Evolutionary conservation across 495 filamentous ascomycete species (phyloP).

Genomic region (Penicillium nucicola): DNA sequence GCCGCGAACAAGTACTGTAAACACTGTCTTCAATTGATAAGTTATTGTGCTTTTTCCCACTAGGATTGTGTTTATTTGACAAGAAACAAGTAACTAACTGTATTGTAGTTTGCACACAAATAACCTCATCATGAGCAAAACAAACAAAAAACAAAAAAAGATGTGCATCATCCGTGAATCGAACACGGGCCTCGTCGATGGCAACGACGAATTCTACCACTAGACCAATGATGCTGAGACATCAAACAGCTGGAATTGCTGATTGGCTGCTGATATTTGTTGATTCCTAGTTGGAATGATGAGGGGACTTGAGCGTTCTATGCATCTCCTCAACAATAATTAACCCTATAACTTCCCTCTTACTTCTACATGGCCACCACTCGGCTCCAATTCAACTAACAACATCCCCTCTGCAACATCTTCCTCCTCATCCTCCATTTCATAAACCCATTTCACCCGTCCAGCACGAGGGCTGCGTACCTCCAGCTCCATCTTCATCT

Average conservation of each 20-base stretch:
- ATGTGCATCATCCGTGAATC: conserved; percentile 55
- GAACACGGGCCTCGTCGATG: conserved; percentile 59
- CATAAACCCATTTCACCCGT: conserved; percentile 50
- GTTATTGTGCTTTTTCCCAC: too few relatives aligned
- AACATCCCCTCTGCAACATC: conserved; percentile 59
- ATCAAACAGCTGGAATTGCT: neutral
- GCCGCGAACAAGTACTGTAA: neutral
- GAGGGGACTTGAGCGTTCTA: neutral
- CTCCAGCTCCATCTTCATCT: conserved; percentile 70
- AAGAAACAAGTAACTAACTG: too few relatives aligned
- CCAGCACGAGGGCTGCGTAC: conserved; percentile 49
- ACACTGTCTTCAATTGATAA: neutral
- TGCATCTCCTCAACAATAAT: neutral
- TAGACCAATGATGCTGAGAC: conserved; percentile 51
- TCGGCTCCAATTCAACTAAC: conserved; percentile 43
- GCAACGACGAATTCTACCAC: conserved; percentile 61
- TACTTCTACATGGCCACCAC: conserved; percentile 2
- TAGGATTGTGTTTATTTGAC: too few relatives aligned
- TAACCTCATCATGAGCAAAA: neutral
- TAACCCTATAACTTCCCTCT: conserved; percentile 26
- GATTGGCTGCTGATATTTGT: conserved; percentile 1
- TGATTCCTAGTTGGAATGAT: neutral
- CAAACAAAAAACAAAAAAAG: conserved; percentile 20
- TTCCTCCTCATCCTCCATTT: conserved; percentile 55
- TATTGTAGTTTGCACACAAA: too few relatives aligned